A percentile compares a stretch with the other conserved stretches of the same genome.
Conservation (phyloP, 139 green algal genomes). For the Raphidocelis subcapitata region DNA sequence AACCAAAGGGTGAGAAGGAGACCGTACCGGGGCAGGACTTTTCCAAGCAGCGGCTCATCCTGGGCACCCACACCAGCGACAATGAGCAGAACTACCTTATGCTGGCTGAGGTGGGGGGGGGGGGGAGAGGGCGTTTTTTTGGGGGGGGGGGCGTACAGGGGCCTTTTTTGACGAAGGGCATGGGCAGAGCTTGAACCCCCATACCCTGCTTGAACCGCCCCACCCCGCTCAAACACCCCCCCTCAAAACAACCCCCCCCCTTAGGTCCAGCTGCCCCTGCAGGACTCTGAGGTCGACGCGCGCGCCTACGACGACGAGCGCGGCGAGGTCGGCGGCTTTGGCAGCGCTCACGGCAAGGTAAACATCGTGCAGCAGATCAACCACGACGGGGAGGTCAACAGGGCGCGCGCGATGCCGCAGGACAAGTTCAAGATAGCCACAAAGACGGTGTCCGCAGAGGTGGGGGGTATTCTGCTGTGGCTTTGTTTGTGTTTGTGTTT, state of each 20-base stretch:
- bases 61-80: slow-evolving; percentile 98
- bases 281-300: slow-evolving; percentile 86
- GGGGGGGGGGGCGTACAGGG: no score
- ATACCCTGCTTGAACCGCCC: no score
- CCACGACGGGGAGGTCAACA: slow-evolving; percentile 98
- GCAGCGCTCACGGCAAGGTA: slow-evolving; percentile 74
- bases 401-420: slow-evolving; percentile 74
- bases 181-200: no score
- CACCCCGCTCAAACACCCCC: no score
- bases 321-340: slow-evolving; percentile 91
- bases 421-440: slow-evolving; percentile 96
- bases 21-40: slow-evolving; percentile 65
- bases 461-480: slow-evolving; percentile 18
- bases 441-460: slow-evolving; percentile 89
- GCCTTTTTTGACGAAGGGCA: no score
- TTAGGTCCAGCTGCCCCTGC: slow-evolving; percentile 87
- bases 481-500: no score
- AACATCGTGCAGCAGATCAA: slow-evolving; percentile 97
- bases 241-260: no score
- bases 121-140: neutral
- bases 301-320: slow-evolving; percentile 86
- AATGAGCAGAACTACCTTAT: slow-evolving; percentile 99
- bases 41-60: slow-evolving; percentile 92
- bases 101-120: slow-evolving; percentile 77
- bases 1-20: slow-evolving; percentile 37